These are phyloP conservation scores for Sugiyamaella grinbergsii DNA, from an alignment of 1,139 yeast genomes.

Conservation along the genomic window DNA sequence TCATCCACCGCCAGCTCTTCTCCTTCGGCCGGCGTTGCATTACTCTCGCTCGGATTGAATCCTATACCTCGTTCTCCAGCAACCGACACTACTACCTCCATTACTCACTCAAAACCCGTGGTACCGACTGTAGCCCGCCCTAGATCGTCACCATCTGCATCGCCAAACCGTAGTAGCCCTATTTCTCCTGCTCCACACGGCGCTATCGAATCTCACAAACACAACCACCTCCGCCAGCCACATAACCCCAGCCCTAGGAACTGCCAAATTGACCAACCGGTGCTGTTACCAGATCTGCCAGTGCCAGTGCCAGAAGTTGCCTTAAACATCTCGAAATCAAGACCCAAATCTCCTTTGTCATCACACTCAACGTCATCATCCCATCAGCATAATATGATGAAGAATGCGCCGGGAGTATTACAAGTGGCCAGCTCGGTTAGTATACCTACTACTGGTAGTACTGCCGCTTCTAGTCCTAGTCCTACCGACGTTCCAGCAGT, in stretches of 20 bases:
- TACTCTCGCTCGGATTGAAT: conserved; percentile 25
- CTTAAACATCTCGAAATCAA: too few relatives aligned
- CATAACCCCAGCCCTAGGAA: neutral
- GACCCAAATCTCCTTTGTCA: neutral
- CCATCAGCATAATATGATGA: neutral
- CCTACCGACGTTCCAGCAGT: neutral
- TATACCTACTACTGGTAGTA: neutral
- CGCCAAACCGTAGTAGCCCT: conserved; percentile 1
- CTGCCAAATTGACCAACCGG: conserved; percentile 1
- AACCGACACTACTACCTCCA: neutral
- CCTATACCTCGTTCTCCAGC: conserved; percentile 4
- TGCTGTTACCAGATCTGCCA: conserved; percentile 12
- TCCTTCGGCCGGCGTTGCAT: conserved; percentile 21
- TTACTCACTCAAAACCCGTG: neutral
- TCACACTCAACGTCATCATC: neutral
- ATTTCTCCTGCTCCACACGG: conserved; percentile 4
- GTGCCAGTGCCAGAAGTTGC: neutral
- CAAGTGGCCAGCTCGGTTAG: too few relatives aligned
- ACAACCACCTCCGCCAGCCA: conserved; percentile 2
- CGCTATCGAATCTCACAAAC: conserved; percentile 9
- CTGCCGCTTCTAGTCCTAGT: neutral
- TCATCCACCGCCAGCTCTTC: neutral
- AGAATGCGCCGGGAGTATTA: conserved; percentile 11
- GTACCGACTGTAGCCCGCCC: neutral
- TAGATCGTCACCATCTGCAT: too few relatives aligned